Evolutionary conservation across 306 rosid genomes (phyloP).

Genomic region (Pachyrhizus erosus): DNA sequence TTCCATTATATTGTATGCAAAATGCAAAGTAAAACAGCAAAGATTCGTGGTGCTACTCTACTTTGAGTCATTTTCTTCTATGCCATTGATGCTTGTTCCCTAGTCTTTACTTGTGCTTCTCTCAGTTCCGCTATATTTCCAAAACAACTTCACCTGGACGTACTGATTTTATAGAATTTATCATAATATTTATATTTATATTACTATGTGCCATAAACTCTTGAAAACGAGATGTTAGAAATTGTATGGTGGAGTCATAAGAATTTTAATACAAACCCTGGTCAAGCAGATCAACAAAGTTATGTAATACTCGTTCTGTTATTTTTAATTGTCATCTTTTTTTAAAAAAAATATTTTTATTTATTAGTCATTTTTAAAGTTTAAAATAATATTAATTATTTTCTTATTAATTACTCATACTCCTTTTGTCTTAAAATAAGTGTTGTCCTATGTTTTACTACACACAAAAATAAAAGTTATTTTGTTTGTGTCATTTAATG

Average conservation of each 20-base stretch:
- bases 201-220: neutral
- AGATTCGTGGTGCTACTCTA: conserved; percentile 14
- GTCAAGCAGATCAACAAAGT: neutral
- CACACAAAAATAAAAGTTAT: too few relatives aligned
- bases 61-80: conserved; percentile 23
- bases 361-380: too few relatives aligned
- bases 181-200: neutral
- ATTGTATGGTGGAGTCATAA: neutral
- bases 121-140: neutral
- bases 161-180: neutral
- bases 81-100: neutral
- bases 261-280: neutral
- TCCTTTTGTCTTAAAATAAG: too few relatives aligned
- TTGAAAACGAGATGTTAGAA: neutral
- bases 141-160: neutral
- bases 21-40: neutral
- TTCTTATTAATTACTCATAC: too few relatives aligned
- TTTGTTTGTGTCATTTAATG: too few relatives aligned
- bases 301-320: neutral
- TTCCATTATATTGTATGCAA: neutral
- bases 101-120: neutral
- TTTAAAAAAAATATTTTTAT: too few relatives aligned
- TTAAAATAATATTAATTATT: too few relatives aligned
- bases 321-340: too few relatives aligned
- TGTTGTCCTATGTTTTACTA: too few relatives aligned